These are phyloP conservation scores for Cryptomeria japonica DNA, from an alignment of 75 land plant genomes.

Conservation along the genomic window DNA sequence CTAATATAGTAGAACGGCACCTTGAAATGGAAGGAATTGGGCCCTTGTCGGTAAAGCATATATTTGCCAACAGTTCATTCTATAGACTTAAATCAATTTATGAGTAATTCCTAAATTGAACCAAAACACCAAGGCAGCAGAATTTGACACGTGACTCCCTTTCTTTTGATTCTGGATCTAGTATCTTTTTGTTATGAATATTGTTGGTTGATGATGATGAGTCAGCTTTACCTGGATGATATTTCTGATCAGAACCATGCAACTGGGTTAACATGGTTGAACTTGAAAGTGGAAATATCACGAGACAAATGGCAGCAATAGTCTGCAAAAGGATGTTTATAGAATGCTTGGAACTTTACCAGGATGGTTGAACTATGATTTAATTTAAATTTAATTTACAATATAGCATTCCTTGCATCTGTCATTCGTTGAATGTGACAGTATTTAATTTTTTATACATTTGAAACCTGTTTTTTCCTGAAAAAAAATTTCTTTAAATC, in stretches of 20 bases:
- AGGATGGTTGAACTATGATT: background rate
- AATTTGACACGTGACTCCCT: background rate
- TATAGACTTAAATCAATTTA: background rate
- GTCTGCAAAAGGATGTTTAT: background rate
- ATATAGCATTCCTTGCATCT: too few relatives aligned
- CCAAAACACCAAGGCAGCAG: background rate
- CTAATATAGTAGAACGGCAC: background rate
- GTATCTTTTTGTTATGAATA: background rate
- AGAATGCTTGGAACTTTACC: background rate
- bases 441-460: too few relatives aligned
- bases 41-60: background rate
- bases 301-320: background rate
- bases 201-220: background rate
- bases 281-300: background rate
- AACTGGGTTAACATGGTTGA: background rate
- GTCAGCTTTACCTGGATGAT: background rate
- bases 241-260: background rate
- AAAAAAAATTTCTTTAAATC: too few relatives aligned
- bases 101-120: background rate
- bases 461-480: too few relatives aligned
- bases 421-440: too few relatives aligned
- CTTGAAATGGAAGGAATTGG: background rate
- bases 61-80: background rate
- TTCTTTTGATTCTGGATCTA: background rate
- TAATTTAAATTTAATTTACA: background rate